phyloP scores from a whole-genome alignment of 495 filamentous ascomycete genomes.

The Diplogelasinospora grovesii region DNA sequence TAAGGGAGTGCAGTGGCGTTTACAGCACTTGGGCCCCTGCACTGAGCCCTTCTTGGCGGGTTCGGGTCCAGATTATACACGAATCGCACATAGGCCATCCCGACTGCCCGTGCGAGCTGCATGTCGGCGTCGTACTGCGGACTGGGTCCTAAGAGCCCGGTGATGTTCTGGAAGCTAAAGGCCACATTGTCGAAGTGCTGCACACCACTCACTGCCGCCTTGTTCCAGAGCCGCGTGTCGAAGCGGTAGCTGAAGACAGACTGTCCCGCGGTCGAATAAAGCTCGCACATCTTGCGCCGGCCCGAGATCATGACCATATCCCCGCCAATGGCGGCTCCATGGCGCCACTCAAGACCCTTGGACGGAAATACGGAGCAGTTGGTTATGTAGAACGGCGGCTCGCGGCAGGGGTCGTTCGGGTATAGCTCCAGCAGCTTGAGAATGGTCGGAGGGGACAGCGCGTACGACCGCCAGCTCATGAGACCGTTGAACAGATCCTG shows the following conservation, averaged over 20 bases:
- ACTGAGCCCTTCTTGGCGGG: no score
- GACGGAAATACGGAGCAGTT: conserved; percentile 34
- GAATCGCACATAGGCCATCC: conserved; percentile 48
- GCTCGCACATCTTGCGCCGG: conserved; percentile 47
- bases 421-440: conserved; percentile 42
- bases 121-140: conserved; percentile 37
- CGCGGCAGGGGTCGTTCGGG: conserved; percentile 41
- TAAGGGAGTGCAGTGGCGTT: conserved; percentile 17
- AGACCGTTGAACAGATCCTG: conserved; percentile 18
- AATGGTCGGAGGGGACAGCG: conserved; percentile 21
- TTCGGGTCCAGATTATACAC: conserved; percentile 49
- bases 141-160: conserved; percentile 44
- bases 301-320: conserved; percentile 51
- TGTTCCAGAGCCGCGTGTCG: conserved; percentile 42
- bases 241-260: conserved; percentile 59
- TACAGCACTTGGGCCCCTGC: no score
- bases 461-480: conserved; percentile 26
- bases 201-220: conserved; percentile 30
- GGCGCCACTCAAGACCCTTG: conserved; percentile 46
- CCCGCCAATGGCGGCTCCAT: conserved; percentile 46
- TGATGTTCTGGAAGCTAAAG: conserved; percentile 54
- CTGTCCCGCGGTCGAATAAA: conserved; percentile 39
- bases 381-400: conserved; percentile 36
- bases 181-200: conserved; percentile 58
- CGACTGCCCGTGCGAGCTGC: conserved; percentile 46